phyloP scores from a whole-genome alignment of 2,329 filamentous ascomycete genomes.

The Aspergillus luchuensis region DNA sequence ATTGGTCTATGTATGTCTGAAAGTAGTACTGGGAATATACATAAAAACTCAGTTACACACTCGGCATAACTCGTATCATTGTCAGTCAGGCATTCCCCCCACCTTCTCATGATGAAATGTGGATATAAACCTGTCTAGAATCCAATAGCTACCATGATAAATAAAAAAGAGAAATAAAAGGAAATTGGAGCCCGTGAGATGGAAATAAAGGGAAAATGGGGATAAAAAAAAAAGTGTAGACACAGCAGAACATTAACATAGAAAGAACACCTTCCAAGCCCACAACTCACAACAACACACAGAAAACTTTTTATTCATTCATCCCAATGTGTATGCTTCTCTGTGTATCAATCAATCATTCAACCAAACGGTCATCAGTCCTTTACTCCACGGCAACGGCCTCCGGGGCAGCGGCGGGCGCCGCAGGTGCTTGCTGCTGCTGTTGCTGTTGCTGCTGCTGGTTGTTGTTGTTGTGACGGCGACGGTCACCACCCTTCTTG shows the following conservation, averaged over 20 bases:
- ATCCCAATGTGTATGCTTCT: not conserved
- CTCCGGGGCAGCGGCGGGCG: constrained; percentile 25
- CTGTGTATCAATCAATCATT: not conserved
- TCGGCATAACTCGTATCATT: constrained; percentile 27
- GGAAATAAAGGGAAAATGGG: not conserved
- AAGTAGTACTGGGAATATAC: not conserved
- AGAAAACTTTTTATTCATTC: constrained; percentile 1
- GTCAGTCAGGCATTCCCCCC: constrained; percentile 6
- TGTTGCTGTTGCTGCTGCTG: constrained; percentile 29
- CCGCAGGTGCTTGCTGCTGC: constrained; percentile 25
- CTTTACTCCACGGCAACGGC: constrained; percentile 11
- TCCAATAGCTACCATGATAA: constrained; percentile 21
- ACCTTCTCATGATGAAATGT: not conserved
- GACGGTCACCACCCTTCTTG: constrained; percentile 35
- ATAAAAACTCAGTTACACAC: constrained; percentile 2
- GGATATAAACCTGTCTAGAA: constrained; percentile 16
- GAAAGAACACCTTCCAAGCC: not conserved
- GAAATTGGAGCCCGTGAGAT: not conserved
- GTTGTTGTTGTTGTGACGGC: constrained; percentile 33
- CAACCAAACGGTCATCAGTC: not conserved
- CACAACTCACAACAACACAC: not conserved
- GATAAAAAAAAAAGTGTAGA: not conserved
- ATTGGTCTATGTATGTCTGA: not conserved
- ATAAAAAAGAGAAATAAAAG: not conserved
- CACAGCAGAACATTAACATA: constrained; percentile 1